phyloP scores from a whole-genome alignment of 495 filamentous ascomycete genomes.

The Hypoxylon rickii region DNA sequence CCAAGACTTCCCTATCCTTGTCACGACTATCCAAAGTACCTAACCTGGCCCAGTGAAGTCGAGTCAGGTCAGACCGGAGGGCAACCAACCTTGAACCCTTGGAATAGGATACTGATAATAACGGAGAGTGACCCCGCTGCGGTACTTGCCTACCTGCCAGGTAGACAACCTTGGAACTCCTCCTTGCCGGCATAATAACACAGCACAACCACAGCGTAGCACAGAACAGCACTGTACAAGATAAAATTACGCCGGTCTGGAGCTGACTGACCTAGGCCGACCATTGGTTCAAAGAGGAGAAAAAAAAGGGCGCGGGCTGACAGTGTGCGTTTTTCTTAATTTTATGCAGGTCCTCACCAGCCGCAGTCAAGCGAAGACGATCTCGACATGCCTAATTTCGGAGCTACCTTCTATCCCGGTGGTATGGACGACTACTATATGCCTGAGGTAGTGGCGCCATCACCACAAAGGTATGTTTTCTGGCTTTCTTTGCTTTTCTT shows the following conservation, averaged over 20 bases:
- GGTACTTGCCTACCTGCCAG: background rate
- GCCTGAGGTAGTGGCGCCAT: constrained; percentile 65
- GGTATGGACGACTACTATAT: constrained; percentile 87
- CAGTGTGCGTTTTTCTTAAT: constrained; percentile 35
- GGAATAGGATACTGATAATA: no score
- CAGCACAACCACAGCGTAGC: background rate
- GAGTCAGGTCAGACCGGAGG: constrained; percentile 4
- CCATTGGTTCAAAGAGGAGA: constrained; percentile 26
- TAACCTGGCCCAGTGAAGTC: no score
- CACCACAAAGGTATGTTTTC: constrained; percentile 80
- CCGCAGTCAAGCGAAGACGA: constrained; percentile 44
- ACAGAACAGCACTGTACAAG: constrained; percentile 6
- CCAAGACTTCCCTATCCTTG: background rate
- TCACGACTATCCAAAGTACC: background rate
- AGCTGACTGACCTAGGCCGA: constrained; percentile 1
- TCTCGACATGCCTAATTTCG: constrained; percentile 59
- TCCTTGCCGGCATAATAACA: constrained; percentile 4
- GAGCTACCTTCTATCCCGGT: constrained; percentile 90
- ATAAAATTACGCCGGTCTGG: constrained; percentile 18
- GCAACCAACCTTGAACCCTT: background rate
- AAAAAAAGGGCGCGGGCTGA: constrained; percentile 34
- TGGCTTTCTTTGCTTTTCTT: constrained; percentile 22
- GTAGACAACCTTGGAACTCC: background rate
- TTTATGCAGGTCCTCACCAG: constrained; percentile 49
- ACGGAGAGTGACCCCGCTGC: constrained; percentile 9